Percentiles rank a stretch among this genome's conserved stretches.
These are phyloP conservation scores for Zancudomyces culisetae DNA, from an alignment of 371 early-diverging fungal genomes.

Conservation along the genomic window DNA sequence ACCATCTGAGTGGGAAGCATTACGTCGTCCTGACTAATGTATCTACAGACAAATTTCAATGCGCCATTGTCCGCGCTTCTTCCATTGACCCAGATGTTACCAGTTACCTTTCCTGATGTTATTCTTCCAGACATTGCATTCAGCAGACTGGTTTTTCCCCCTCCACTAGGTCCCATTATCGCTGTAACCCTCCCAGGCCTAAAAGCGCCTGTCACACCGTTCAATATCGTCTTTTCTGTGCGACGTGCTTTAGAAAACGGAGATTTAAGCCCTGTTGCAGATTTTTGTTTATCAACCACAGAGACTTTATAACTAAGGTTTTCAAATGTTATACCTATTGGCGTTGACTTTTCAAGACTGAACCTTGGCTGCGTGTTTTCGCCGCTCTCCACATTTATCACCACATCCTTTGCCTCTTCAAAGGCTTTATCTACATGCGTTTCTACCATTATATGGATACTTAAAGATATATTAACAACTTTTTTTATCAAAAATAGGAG, in stretches of 20 bases:
- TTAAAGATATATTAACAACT: too few relatives aligned
- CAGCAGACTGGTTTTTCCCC: constrained; percentile 45
- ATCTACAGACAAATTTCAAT: constrained; percentile 49
- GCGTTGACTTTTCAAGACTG: neutral
- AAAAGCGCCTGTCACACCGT: constrained; percentile 17
- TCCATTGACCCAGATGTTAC: constrained; percentile 44
- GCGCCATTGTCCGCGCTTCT: constrained; percentile 25
- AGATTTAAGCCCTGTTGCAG: too few relatives aligned
- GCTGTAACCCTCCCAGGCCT: constrained; percentile 21
- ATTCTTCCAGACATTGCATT: constrained; percentile 53
- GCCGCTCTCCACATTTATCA: too few relatives aligned
- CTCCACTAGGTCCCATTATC: constrained; percentile 31
- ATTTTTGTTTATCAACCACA: constrained; percentile 5
- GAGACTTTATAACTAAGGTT: constrained; percentile 16
- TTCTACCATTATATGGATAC: too few relatives aligned
- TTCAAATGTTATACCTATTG: constrained; percentile 17
- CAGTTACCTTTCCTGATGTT: constrained; percentile 35
- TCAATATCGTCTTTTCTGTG: constrained; percentile 16
- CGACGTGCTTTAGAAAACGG: neutral
- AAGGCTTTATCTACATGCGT: too few relatives aligned
- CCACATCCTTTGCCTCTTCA: too few relatives aligned
- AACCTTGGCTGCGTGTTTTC: too few relatives aligned
- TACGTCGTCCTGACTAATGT: constrained; percentile 73
- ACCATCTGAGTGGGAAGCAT: constrained; percentile 67
- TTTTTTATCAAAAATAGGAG: too few relatives aligned